phyloP scores from a whole-genome alignment of 1,139 yeast genomes.

The Magnusiomyces tetraspermus region DNA sequence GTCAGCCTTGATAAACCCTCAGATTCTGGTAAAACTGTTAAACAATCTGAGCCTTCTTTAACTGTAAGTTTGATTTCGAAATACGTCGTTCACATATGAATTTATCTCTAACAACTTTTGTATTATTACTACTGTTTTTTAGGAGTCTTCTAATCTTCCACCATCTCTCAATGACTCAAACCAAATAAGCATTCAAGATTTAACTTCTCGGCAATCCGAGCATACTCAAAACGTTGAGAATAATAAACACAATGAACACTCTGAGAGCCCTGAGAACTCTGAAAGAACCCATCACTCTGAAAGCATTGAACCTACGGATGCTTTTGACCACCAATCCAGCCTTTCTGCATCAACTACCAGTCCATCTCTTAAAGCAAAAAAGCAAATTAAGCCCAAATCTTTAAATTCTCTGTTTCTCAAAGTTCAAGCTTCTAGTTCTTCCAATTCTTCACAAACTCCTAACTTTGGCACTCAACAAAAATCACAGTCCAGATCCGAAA shows the following conservation, averaged over 20 bases:
- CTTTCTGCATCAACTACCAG: background rate
- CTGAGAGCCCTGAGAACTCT: no score
- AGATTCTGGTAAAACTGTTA: slow-evolving; percentile 7
- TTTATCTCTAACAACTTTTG: no score
- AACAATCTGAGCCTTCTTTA: slow-evolving; percentile 3
- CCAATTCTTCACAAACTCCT: slow-evolving; percentile 13
- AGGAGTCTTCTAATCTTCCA: no score
- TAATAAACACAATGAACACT: no score
- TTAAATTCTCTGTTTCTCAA: slow-evolving; percentile 31
- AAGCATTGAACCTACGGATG: no score
- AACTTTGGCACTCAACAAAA: slow-evolving; percentile 9
- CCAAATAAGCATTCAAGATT: no score
- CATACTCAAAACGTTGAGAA: no score
- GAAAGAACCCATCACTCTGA: background rate
- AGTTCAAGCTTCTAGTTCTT: slow-evolving; percentile 12
- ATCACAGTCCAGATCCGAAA: background rate
- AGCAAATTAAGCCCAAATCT: slow-evolving; percentile 33
- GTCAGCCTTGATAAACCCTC: slow-evolving; percentile 10
- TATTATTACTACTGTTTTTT: no score
- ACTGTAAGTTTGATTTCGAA: background rate
- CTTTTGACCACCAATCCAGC: background rate
- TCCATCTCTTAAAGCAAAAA: slow-evolving; percentile 17
- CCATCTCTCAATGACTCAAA: no score
- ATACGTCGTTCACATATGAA: no score
- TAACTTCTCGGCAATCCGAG: no score